Evolutionary conservation across 352 stramenopile genomes (phyloP).

Genomic region (Pythium plurisporium): DNA sequence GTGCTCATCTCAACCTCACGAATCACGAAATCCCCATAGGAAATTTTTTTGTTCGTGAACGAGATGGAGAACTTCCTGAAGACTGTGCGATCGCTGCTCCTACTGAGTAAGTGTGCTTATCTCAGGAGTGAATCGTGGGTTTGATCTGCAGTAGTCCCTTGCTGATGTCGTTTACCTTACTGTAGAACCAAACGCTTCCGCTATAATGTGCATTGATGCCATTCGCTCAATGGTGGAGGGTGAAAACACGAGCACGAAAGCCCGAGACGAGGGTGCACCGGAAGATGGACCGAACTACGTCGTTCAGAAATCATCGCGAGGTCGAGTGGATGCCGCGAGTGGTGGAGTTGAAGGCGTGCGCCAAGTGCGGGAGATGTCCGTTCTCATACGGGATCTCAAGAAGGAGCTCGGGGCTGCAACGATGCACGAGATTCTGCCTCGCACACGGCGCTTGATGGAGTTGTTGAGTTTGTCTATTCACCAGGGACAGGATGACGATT

Average conservation of each 20-base stretch:
- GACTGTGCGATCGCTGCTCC: slow-evolving; percentile 45
- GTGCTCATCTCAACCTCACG: background rate
- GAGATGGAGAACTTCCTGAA: slow-evolving; percentile 86
- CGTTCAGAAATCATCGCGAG: slow-evolving; percentile 32
- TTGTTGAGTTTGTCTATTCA: slow-evolving; percentile 73
- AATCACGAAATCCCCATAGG: slow-evolving; percentile 25
- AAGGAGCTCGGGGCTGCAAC: slow-evolving; percentile 67
- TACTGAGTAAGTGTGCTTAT: slow-evolving; percentile 48
- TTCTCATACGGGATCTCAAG: slow-evolving; percentile 69
- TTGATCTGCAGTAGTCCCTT: no score
- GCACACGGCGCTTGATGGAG: slow-evolving; percentile 78
- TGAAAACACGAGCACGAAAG: background rate
- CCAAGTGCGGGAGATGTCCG: slow-evolving; percentile 69
- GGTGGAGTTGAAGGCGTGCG: slow-evolving; percentile 47
- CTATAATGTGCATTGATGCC: slow-evolving; percentile 45
- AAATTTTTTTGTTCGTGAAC: slow-evolving; percentile 83
- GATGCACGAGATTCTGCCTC: slow-evolving; percentile 72
- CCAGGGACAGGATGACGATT: slow-evolving; percentile 20
- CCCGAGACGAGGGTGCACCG: background rate
- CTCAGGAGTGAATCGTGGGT: no score
- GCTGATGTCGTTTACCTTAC: background rate
- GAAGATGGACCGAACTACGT: slow-evolving; percentile 52
- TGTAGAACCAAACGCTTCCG: slow-evolving; percentile 43
- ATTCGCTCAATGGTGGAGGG: slow-evolving; percentile 22
- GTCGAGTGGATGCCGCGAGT: slow-evolving; percentile 9